phyloP scores from a whole-genome alignment of 345 rosid species.

The Turritis glabra region DNA sequence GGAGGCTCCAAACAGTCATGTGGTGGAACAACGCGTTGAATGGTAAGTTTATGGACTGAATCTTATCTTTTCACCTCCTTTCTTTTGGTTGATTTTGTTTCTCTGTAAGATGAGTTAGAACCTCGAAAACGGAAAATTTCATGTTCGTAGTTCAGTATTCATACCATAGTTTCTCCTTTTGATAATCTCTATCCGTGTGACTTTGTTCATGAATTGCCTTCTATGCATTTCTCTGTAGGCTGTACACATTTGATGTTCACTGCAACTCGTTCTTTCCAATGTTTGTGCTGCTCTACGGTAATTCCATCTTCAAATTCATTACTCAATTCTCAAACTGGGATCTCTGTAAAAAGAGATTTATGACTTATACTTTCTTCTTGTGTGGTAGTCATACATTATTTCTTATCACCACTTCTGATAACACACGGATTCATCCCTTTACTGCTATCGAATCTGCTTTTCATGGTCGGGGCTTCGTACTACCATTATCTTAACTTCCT shows the following conservation, averaged over 20 bases:
- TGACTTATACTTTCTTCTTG: slow-evolving; percentile 23
- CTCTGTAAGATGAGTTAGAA: neutral
- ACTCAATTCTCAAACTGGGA: slow-evolving; percentile 5
- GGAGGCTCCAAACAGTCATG: slow-evolving; percentile 97
- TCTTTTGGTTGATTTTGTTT: neutral
- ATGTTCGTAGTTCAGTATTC: neutral
- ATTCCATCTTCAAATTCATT: slow-evolving; percentile 26
- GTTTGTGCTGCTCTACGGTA: slow-evolving; percentile 94
- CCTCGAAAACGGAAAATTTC: neutral
- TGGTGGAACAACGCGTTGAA: slow-evolving; percentile 97
- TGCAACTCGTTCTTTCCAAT: slow-evolving; percentile 99
- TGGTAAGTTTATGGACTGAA: slow-evolving; percentile 63
- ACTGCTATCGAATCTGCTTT: slow-evolving; percentile 83
- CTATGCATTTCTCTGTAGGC: slow-evolving; percentile 51
- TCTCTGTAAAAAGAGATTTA: neutral
- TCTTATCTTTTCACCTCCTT: slow-evolving; percentile 11
- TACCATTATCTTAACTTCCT: slow-evolving; percentile 98
- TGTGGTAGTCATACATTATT: slow-evolving; percentile 87
- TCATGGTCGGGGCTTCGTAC: slow-evolving; percentile 90
- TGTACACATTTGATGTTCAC: slow-evolving; percentile 98
- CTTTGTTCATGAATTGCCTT: slow-evolving; percentile 5
- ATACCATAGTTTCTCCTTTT: neutral
- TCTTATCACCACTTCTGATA: slow-evolving; percentile 81
- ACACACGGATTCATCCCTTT: slow-evolving; percentile 89
- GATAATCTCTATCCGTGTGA: neutral